Evolutionary conservation across 129 eudicot species (phyloP).

Genomic region (Apium graveolens): DNA sequence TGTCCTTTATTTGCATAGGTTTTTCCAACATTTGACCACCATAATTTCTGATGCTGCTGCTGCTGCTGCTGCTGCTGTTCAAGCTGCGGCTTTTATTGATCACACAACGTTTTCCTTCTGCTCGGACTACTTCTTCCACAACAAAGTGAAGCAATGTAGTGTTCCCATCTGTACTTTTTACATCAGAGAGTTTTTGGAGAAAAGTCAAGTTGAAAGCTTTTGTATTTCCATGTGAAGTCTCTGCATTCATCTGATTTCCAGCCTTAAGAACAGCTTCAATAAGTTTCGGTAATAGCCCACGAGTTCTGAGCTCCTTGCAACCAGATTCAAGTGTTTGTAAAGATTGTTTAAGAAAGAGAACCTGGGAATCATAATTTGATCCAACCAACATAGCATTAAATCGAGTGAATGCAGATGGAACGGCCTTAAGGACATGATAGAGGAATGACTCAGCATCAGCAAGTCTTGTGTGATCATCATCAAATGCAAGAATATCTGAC

Average conservation of each 20-base stretch:
- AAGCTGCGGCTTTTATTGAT: conserved; percentile 44
- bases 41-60: conserved; percentile 22
- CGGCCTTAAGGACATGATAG: conserved; percentile 72
- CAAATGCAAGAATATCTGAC: conserved; percentile 44
- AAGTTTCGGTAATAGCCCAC: conserved; percentile 75
- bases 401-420: conserved; percentile 80
- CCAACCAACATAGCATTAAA: conserved; percentile 69
- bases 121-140: conserved; percentile 80
- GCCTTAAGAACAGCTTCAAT: conserved; percentile 85
- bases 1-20: conserved; percentile 22
- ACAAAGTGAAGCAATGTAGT: conserved; percentile 90
- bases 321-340: conserved; percentile 59
- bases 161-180: conserved; percentile 86
- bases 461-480: conserved; percentile 56
- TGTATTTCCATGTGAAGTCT: conserved; percentile 83
- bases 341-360: conserved; percentile 41
- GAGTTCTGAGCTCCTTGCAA: conserved; percentile 66
- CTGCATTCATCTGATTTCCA: conserved; percentile 85
- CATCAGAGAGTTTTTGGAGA: conserved; percentile 75
- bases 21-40: conserved; percentile 6
- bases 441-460: conserved; percentile 96
- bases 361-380: conserved; percentile 50
- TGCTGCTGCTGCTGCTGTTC: conserved; percentile 26
- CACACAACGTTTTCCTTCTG: conserved; percentile 84
- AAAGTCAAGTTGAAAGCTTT: conserved; percentile 79